Conservation (phyloP, 495 filamentous ascomycete species). For the Penicillium dipodomyicola region DNA sequence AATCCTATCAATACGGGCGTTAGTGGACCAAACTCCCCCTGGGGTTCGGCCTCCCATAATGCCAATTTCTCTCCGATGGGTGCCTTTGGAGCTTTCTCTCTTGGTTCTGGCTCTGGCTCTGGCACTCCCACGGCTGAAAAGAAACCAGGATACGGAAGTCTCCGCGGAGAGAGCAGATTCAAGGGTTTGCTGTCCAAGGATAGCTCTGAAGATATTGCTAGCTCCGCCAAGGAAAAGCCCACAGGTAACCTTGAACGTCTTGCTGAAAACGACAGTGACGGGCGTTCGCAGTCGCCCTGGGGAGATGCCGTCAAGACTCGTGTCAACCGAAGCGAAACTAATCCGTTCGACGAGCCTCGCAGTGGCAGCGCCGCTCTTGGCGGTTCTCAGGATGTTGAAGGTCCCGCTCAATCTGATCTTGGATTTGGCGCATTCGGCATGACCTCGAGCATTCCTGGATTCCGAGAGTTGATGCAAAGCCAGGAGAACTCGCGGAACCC, state of each 20-base stretch:
- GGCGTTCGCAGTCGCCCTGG: conserved; percentile 52
- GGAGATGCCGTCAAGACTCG: conserved; percentile 50
- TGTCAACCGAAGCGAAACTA: conserved; percentile 67
- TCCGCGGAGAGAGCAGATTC: conserved; percentile 75
- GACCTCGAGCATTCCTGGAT: conserved; percentile 66
- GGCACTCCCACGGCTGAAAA: conserved; percentile 64
- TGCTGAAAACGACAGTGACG: conserved; percentile 48
- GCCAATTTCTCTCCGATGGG: conserved; percentile 69
- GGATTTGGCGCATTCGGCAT: conserved; percentile 74
- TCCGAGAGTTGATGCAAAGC: conserved; percentile 60
- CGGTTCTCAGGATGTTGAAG: conserved; percentile 71
- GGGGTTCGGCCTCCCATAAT: conserved; percentile 58
- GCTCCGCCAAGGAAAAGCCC: conserved; percentile 53
- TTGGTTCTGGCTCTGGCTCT: conserved; percentile 47
- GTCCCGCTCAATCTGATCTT: conserved; percentile 50
- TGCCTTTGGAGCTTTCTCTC: conserved; percentile 81
- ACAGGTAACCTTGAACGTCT: conserved; percentile 53
- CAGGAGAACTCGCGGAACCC: conserved; percentile 58
- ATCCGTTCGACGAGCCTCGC: conserved; percentile 70
- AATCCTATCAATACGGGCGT: conserved; percentile 53
- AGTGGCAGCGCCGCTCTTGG: conserved; percentile 78
- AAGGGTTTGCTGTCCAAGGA: conserved; percentile 81
- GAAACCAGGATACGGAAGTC: conserved; percentile 61
- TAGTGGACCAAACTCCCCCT: conserved; percentile 62
- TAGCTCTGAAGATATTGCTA: conserved; percentile 61